Percentiles rank a stretch among this genome's conserved stretches.
These are phyloP conservation scores for Ophiocytium majus DNA, from an alignment of 352 stramenopile species.

Conservation along the genomic window DNA sequence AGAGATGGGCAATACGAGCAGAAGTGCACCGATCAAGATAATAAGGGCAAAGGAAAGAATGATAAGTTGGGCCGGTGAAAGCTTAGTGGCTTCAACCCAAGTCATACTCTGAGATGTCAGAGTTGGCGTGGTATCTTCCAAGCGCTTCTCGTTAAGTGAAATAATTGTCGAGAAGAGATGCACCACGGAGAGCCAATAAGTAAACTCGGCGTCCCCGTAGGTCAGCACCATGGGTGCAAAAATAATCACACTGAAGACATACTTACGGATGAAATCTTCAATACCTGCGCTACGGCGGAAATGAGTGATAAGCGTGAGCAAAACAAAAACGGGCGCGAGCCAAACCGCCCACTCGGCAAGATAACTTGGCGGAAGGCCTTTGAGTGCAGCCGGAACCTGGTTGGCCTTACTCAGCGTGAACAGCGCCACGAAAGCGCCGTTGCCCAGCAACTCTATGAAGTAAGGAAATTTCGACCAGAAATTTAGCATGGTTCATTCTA, in stretches of 20 bases:
- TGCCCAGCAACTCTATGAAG: background rate
- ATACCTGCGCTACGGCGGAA: background rate
- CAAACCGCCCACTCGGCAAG: background rate
- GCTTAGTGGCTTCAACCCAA: background rate
- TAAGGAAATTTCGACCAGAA: no score
- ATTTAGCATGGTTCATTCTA: no score
- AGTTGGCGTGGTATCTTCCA: no score
- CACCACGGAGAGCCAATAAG: background rate
- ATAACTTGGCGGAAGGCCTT: background rate
- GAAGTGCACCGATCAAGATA: background rate
- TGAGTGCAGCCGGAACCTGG: background rate
- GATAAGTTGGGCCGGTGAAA: background rate
- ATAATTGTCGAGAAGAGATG: slow-evolving; percentile 1
- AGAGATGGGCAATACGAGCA: background rate
- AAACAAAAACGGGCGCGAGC: background rate
- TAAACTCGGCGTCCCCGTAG: background rate
- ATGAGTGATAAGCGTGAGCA: background rate
- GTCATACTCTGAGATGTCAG: no score
- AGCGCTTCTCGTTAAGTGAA: background rate
- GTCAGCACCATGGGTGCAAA: slow-evolving; percentile 1
- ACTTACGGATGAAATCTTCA: background rate
- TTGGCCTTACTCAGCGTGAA: background rate
- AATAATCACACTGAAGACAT: slow-evolving; percentile 8
- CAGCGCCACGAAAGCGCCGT: background rate
- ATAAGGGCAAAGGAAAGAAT: background rate